These are phyloP conservation scores for Aspergillus niger DNA, from an alignment of 2,329 filamentous ascomycete species.

Conservation along the genomic window DNA sequence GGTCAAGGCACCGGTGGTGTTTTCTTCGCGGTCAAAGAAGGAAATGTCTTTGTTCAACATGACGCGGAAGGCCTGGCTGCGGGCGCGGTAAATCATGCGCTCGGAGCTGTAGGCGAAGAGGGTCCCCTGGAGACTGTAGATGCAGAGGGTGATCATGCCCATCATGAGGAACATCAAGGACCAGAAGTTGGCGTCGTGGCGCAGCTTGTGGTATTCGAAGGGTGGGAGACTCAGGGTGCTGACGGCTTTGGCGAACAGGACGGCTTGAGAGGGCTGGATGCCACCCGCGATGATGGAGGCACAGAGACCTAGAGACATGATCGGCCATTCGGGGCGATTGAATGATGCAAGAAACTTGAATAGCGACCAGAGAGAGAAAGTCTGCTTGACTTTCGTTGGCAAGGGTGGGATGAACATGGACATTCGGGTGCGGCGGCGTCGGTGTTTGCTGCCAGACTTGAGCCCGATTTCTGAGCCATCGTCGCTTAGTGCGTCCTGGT, in stretches of 20 bases:
- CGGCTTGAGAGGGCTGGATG: constrained; percentile 70
- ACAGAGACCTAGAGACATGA: constrained; percentile 71
- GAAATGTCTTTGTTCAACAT: constrained; percentile 33
- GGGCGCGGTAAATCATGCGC: constrained; percentile 74
- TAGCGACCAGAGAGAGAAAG: constrained; percentile 63
- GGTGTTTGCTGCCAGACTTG: neutral
- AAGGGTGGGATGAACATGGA: constrained; percentile 9
- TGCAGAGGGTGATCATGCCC: constrained; percentile 67
- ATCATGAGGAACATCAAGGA: constrained; percentile 83
- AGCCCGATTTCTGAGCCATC: constrained; percentile 20
- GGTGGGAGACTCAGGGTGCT: constrained; percentile 63
- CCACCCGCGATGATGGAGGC: constrained; percentile 75
- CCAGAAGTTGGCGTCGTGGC: constrained; percentile 76
- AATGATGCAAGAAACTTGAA: constrained; percentile 76
- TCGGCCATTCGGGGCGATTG: constrained; percentile 69
- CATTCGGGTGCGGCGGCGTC: constrained; percentile 6
- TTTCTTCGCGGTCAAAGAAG: constrained; percentile 29
- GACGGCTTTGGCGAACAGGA: constrained; percentile 87
- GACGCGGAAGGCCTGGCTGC: constrained; percentile 55
- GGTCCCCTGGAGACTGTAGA: constrained; percentile 67
- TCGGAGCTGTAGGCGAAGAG: constrained; percentile 83
- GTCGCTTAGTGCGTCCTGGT: constrained; percentile 8
- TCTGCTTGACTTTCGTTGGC: constrained; percentile 41
- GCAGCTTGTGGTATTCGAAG: constrained; percentile 56
- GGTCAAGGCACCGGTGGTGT: constrained; percentile 61